Base-by-base conservation (phyloP, 2,329 filamentous ascomycete genomes). In the Fusarium sp. region DNA sequence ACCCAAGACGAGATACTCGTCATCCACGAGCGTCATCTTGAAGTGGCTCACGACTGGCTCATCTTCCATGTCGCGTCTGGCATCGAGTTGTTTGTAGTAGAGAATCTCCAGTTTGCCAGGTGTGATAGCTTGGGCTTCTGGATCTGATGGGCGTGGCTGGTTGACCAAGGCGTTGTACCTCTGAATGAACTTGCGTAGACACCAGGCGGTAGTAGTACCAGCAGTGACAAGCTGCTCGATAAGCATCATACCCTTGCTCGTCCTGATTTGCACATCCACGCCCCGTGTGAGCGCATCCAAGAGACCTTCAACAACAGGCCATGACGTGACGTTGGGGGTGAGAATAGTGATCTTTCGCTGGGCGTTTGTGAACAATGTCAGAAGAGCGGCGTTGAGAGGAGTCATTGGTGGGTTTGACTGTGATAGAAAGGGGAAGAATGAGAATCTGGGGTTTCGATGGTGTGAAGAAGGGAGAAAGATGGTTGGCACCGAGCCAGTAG, bases 191-290 rank as follows among this genome's bases (percentile, higher is more conserved):
- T 84, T 86, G 31, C 83, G 85, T 6, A 96, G 78, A 70, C 92
- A 93, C 71, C 89, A 85, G 1, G 89, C 86, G 0, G 94, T 96
- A 0, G 92, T 94, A 0, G 92, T 95, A 0, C 92, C 92, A 0
- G 93, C 91, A 0, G 94, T 96, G 27, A 94, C 85, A n/a, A 96
- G 84, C 80, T 97, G 94, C 82, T 97, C 94, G 34, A 94, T 82
- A 18, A 93, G 79, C 93, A 95, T 95, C 86, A 95, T 91, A 16
- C 85, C 85, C 67, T 87, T 87, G 73, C 90, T 92, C 0, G 93
- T 94, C 8, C 93, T 85, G 50, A 95, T 87, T 9, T 85, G 85
- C 2, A 97, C 89, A 63, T 92, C 82, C 13, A 96, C 88, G 2
- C 93, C 93, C 1, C 93, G 87, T 5, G 82, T 75, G 0, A 96